phyloP scores from a whole-genome alignment of 345 rosid species.

The Excoecaria agallocha region DNA sequence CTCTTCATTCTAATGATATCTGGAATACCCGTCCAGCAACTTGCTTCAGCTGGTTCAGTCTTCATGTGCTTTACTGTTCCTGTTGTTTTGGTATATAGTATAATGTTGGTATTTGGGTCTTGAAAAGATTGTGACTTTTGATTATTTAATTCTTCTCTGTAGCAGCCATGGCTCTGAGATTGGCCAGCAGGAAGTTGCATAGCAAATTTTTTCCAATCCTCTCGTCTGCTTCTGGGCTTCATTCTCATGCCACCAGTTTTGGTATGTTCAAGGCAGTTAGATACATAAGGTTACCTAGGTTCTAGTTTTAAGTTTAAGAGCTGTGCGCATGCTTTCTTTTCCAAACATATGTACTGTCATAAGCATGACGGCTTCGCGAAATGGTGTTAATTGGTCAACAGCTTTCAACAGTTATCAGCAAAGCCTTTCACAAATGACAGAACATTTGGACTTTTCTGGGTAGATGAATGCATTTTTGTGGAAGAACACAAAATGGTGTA shows the following conservation, averaged over 20 bases:
- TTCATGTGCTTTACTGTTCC: no score
- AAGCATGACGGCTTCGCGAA: neutral
- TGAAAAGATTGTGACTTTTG: neutral
- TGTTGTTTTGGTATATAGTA: neutral
- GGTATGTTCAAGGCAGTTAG: conserved; percentile 38
- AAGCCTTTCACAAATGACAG: neutral
- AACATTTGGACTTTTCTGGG: neutral
- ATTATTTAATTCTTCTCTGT: neutral
- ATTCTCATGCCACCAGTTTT: conserved; percentile 96
- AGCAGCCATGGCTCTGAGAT: conserved; percentile 25
- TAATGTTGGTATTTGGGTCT: neutral
- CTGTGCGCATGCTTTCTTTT: neutral
- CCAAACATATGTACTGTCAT: neutral
- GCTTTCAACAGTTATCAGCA: neutral
- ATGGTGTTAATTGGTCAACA: neutral
- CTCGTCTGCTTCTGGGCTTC: conserved; percentile 36
- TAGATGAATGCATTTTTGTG: neutral
- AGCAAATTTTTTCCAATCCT: conserved; percentile 22
- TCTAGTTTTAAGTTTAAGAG: neutral
- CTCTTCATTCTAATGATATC: no score
- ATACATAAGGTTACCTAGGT: neutral
- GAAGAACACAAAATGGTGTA: neutral
- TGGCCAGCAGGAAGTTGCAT: conserved; percentile 18
- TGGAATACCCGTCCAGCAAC: no score
- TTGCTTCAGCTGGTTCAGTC: no score